Conservation (phyloP, 495 filamentous ascomycete species). For the Hamigera avellanea region DNA sequence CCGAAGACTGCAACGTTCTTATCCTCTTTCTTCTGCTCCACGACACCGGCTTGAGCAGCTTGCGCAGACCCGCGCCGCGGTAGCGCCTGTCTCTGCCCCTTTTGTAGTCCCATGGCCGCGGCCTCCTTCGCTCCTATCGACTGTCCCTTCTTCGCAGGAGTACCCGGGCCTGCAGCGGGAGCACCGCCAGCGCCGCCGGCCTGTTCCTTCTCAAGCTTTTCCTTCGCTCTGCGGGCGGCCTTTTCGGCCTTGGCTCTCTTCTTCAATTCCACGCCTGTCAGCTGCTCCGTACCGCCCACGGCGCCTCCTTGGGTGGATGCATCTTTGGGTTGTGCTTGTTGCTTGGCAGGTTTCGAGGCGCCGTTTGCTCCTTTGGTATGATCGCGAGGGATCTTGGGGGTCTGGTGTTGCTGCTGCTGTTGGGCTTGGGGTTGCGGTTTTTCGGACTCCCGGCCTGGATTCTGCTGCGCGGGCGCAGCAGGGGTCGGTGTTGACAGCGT, state of each 20-base stretch:
- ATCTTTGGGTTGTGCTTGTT: slow-evolving; percentile 16
- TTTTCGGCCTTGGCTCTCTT: slow-evolving; percentile 72
- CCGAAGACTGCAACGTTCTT: slow-evolving; percentile 73
- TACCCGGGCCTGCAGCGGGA: neutral
- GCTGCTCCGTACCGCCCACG: slow-evolving; percentile 29
- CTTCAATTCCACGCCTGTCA: slow-evolving; percentile 59
- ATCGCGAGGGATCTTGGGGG: slow-evolving; percentile 1
- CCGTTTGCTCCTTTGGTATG: slow-evolving; percentile 16
- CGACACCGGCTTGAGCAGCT: slow-evolving; percentile 21
- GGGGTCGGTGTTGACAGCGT: slow-evolving; percentile 5
- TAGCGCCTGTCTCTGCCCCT: slow-evolving; percentile 26
- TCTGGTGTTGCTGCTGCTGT: slow-evolving; percentile 3
- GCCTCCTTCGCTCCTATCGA: slow-evolving; percentile 20
- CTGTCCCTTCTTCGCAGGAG: slow-evolving; percentile 5
- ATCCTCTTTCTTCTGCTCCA: slow-evolving; percentile 43
- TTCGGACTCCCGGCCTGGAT: slow-evolving; percentile 8
- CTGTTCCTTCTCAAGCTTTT: slow-evolving; percentile 33
- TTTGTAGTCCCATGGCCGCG: slow-evolving; percentile 13
- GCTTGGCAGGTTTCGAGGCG: slow-evolving; percentile 21
- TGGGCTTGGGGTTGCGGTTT: slow-evolving; percentile 19
- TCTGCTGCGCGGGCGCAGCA: slow-evolving; percentile 5
- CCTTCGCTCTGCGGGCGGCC: slow-evolving; percentile 56
- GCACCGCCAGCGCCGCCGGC: slow-evolving; percentile 9
- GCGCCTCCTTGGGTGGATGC: slow-evolving; percentile 6
- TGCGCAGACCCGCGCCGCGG: slow-evolving; percentile 30